Percentiles rank a stretch among this genome's conserved stretches.
Conservation (phyloP, 345 rosid species). For the Turnera subulata region DNA sequence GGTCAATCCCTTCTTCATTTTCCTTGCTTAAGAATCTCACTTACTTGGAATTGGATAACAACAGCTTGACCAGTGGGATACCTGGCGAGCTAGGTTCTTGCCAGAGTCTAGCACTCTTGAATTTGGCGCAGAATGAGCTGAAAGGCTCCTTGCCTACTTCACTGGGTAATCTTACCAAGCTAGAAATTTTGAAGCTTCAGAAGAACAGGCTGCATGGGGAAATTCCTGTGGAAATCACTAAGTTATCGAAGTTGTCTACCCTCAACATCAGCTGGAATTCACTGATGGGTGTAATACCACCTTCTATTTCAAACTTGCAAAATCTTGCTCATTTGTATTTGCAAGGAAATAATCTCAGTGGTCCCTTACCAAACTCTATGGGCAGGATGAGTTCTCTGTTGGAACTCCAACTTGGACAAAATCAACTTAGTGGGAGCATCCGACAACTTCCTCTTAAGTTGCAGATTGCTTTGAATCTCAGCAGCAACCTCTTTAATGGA, state of each 20-base stretch:
- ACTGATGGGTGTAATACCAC: conserved; percentile 55
- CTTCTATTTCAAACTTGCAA: conserved; percentile 40
- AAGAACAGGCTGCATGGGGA: conserved; percentile 46
- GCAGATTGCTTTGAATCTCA: conserved; percentile 75
- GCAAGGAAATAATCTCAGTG: conserved; percentile 51
- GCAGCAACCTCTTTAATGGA: conserved; percentile 57
- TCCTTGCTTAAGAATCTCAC: conserved; percentile 27
- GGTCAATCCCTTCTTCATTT: conserved; percentile 33
- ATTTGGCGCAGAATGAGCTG: conserved; percentile 53
- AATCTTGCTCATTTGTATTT: conserved; percentile 39
- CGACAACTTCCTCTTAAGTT: conserved; percentile 52
- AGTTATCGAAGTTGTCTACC: conserved; percentile 23
- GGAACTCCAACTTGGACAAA: conserved; percentile 71
- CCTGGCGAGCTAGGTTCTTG: conserved; percentile 44
- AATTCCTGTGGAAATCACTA: conserved; percentile 38
- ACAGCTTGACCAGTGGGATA: conserved; percentile 42
- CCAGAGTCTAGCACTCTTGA: conserved; percentile 42
- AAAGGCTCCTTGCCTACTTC: conserved; percentile 37
- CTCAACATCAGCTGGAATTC: conserved; percentile 57
- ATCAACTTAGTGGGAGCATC: conserved; percentile 47
- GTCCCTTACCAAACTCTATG: conserved; percentile 50
- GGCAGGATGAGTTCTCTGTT: conserved; percentile 31
- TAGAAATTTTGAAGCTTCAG: conserved; percentile 60
- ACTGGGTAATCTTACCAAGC: conserved; percentile 36
- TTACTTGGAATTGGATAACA: conserved; percentile 71